A percentile compares a stretch with the other conserved stretches of the same genome.
phyloP scores from a whole-genome alignment of 192 early-diverging fungal species.

The Geranomyces variabilis region DNA sequence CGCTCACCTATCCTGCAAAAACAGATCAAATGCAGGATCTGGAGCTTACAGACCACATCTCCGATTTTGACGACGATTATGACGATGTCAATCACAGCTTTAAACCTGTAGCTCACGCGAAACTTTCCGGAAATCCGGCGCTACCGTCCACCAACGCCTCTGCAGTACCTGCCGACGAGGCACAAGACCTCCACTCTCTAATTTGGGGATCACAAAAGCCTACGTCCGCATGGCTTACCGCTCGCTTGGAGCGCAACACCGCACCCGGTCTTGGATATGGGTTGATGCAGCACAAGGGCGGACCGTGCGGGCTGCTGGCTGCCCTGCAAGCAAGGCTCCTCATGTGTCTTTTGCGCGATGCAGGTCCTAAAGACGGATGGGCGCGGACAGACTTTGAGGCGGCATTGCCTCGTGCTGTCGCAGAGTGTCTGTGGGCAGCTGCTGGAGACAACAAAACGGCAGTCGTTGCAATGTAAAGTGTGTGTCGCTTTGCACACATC shows the following conservation, averaged over 20 bases:
- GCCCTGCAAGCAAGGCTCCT: conserved; percentile 50
- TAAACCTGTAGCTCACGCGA: too few species aligned
- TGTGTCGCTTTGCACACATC: conserved; percentile 4
- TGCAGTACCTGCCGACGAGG: neutral
- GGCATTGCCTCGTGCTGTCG: conserved; percentile 28
- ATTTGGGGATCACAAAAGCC: conserved; percentile 20
- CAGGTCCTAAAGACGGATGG: neutral
- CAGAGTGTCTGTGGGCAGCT: conserved; percentile 54
- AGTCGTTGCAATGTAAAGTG: conserved; percentile 40
- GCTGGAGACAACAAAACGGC: conserved; percentile 28
- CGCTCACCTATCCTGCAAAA: too few species aligned
- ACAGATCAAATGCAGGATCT: neutral
- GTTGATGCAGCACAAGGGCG: conserved; percentile 56
- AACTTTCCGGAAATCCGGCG: too few species aligned
- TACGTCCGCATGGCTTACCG: conserved; percentile 12
- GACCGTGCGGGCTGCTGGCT: conserved; percentile 59
- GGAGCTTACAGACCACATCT: neutral
- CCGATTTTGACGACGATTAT: neutral
- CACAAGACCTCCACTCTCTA: neutral
- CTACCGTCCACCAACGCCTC: neutral
- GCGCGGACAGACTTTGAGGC: conserved; percentile 33
- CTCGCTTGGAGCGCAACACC: conserved; percentile 14
- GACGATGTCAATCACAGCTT: neutral
- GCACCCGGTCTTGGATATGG: conserved; percentile 45
- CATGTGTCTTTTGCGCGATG: conserved; percentile 11